A percentile compares a stretch with the other conserved stretches of the same genome.
phyloP scores from a whole-genome alignment of 1,284 basidiomycete species.

The Fomitopsis pinicola region DNA sequence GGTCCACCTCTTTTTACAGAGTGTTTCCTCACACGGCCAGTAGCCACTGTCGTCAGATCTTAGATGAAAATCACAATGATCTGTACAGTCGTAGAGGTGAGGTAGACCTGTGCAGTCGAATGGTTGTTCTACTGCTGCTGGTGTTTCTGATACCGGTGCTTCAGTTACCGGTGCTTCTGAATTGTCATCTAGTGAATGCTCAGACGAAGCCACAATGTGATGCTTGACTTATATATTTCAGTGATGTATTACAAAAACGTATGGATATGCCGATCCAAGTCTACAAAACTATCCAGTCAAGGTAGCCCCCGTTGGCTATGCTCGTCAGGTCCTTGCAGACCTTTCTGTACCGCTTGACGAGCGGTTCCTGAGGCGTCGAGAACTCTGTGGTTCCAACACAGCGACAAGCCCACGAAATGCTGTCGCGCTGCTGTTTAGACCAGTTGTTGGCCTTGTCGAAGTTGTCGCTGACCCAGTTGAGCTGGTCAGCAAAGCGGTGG shows the following conservation, averaged over 20 bases:
- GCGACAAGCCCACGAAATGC: neutral
- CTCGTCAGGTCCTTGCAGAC: neutral
- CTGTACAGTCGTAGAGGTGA: neutral
- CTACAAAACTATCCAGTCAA: neutral
- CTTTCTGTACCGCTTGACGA: neutral
- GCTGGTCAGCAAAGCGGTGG: neutral
- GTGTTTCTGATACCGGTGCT: neutral
- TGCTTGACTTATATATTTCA: neutral
- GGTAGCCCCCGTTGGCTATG: neutral
- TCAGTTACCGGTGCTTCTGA: no score
- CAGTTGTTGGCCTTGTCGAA: neutral
- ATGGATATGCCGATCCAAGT: neutral
- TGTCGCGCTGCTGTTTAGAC: neutral
- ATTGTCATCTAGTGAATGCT: neutral
- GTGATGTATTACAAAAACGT: neutral
- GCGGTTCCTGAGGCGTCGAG: neutral
- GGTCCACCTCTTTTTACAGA: no score
- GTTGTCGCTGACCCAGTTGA: neutral
- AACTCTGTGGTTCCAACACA: neutral
- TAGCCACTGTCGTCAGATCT: no score
- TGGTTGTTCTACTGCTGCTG: neutral
- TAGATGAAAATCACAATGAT: neutral
- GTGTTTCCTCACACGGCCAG: no score
- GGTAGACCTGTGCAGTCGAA: neutral
- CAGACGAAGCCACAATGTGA: neutral